Conservation (phyloP, 768 basidiomycete genomes). For the Boletus rubescentipes region DNA sequence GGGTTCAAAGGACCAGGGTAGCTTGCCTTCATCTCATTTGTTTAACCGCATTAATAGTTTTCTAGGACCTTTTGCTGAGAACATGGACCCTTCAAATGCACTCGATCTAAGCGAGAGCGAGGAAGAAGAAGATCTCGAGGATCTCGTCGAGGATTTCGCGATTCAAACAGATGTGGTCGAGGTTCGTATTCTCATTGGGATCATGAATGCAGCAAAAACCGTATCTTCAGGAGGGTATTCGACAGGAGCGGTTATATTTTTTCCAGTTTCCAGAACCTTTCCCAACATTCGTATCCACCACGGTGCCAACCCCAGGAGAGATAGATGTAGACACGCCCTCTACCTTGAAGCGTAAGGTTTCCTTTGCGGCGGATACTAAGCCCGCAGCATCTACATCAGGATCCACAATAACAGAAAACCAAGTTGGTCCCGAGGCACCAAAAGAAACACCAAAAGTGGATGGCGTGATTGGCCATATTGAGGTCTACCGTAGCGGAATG, state of each 20-base stretch:
- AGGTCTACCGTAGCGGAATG: conserved; percentile 80
- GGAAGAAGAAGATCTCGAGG: conserved; percentile 78
- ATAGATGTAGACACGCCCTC: conserved; percentile 36
- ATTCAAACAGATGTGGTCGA: conserved; percentile 38
- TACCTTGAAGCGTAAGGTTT: conserved; percentile 45
- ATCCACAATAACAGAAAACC: conserved; percentile 21
- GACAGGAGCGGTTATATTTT: conserved; percentile 74
- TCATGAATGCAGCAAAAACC: neutral
- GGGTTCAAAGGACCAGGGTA: conserved; percentile 35
- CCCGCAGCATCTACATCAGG: conserved; percentile 35
- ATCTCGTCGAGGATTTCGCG: conserved; percentile 71
- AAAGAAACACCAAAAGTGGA: conserved; percentile 49
- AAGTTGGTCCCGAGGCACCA: conserved; percentile 18
- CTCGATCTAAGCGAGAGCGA: conserved; percentile 74
- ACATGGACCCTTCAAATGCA: conserved; percentile 53
- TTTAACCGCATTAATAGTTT: neutral
- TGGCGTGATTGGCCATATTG: conserved; percentile 80
- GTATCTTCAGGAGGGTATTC: conserved; percentile 42
- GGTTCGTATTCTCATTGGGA: conserved; percentile 29
- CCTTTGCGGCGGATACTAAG: conserved; percentile 65
- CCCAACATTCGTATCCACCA: conserved; percentile 59
- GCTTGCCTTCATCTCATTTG: conserved; percentile 3
- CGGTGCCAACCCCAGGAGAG: conserved; percentile 29
- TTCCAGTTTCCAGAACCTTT: conserved; percentile 91
- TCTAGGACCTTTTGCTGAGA: conserved; percentile 5